Percentiles rank a stretch among this genome's conserved stretches.
Conservation (phyloP, 2,329 filamentous ascomycete species). For the Pestalotiopsis sp. region DNA sequence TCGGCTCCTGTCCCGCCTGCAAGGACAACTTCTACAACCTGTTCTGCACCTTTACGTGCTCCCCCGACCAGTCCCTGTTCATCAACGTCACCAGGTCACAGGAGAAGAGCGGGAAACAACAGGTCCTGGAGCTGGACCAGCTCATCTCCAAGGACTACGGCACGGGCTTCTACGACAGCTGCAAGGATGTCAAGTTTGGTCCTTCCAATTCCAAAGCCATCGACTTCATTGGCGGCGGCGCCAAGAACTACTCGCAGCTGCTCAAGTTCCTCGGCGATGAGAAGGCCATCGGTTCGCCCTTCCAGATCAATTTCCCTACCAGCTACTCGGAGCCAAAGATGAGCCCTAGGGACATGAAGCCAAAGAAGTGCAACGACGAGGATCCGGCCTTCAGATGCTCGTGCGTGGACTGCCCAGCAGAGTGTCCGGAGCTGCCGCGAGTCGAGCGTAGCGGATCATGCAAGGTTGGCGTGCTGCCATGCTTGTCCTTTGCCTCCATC, state of each 20-base stretch:
- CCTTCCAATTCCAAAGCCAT: constrained; percentile 92
- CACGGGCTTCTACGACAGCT: constrained; percentile 90
- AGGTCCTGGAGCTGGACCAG: constrained; percentile 89
- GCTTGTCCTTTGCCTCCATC: constrained; percentile 90
- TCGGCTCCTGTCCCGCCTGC: constrained; percentile 93
- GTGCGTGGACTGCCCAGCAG: constrained; percentile 87
- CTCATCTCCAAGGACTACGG: constrained; percentile 84
- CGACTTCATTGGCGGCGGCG: constrained; percentile 92
- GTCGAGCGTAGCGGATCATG: constrained; percentile 74
- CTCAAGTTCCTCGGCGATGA: constrained; percentile 93
- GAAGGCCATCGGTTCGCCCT: constrained; percentile 88
- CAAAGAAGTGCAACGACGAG: constrained; percentile 88
- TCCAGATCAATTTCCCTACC: constrained; percentile 92
- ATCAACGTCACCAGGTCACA: constrained; percentile 84
- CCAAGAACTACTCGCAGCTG: constrained; percentile 85
- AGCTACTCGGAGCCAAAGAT: constrained; percentile 69
- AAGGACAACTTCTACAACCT: constrained; percentile 98
- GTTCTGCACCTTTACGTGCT: constrained; percentile 98
- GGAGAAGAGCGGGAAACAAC: constrained; percentile 56
- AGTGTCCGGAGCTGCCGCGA: constrained; percentile 81
- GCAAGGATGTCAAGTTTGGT: constrained; percentile 98
- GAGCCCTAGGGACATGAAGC: constrained; percentile 68
- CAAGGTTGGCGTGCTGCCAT: constrained; percentile 85
- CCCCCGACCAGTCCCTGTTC: constrained; percentile 93
- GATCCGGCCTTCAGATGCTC: constrained; percentile 87